Evolutionary conservation across 2,329 filamentous ascomycete species (phyloP).

Genomic region (Botrytis porri): DNA sequence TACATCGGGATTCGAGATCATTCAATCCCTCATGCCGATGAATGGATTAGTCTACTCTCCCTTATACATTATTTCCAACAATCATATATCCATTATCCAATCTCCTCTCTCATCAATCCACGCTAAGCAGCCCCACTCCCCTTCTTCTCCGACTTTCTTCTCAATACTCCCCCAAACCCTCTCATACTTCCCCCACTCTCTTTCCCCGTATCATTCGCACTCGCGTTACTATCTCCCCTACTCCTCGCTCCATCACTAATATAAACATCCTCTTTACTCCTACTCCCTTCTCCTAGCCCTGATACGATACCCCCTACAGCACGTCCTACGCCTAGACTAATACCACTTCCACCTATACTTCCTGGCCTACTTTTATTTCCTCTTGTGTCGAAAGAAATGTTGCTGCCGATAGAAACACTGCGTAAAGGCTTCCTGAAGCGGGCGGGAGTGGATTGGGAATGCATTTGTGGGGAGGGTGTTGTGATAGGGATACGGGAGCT

Average conservation of each 20-base stretch:
- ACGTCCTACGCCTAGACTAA: slow-evolving; percentile 32
- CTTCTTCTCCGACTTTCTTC: slow-evolving; percentile 1
- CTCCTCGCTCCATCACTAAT: neutral
- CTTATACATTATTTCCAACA: neutral
- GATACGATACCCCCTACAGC: slow-evolving; percentile 29
- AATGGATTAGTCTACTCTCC: neutral
- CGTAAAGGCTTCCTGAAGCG: neutral
- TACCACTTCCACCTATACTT: slow-evolving; percentile 23
- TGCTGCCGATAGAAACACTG: slow-evolving; percentile 32
- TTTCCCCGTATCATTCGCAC: neutral
- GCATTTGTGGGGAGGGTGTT: neutral
- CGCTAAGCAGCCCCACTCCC: neutral
- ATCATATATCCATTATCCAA: neutral
- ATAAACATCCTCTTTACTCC: slow-evolving; percentile 11
- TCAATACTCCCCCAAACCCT: neutral
- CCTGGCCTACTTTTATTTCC: slow-evolving; percentile 2
- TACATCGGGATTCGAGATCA: neutral
- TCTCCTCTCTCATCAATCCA: neutral
- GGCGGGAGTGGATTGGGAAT: neutral
- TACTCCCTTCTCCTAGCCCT: slow-evolving; percentile 8
- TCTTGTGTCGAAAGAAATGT: slow-evolving; percentile 31
- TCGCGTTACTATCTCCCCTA: neutral
- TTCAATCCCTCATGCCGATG: neutral
- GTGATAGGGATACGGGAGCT: neutral
- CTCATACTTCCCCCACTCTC: neutral